Evolutionary conservation across 2,329 filamentous ascomycete species (phyloP), one percentile per base, ranked within the genome.

Genomic region (Gaeumannomyces sp.): DNA sequence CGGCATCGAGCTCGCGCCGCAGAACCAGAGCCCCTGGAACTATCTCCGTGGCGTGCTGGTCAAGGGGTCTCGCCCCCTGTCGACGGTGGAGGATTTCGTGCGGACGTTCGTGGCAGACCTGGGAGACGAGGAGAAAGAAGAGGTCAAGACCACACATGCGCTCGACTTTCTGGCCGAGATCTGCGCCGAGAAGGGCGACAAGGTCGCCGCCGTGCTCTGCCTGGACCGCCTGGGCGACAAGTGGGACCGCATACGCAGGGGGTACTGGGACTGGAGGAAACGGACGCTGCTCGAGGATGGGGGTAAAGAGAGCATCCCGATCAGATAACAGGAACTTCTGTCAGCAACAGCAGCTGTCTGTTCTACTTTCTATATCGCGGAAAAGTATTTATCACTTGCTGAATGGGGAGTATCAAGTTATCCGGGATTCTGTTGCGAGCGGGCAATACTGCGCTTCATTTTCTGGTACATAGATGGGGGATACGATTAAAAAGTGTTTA

Each of bases 21-120:
- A 98, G 82, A 99, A 98, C 76, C 91, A 93, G 75, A 94, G 91
- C 70, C 85, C 93, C 1, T 99, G 95, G 95, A 95, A 93, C 76
- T 99, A 97, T 76, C 80, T 97, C 19, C 82, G 88, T 38, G 95
- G 91, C 3, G 87, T 92, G 60, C 75, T 96, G 66, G 82, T 83
- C 66, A 90, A 92, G 72, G 87, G 86, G 1, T 87, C 82, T 0
- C 75, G 88, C 35, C 71, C 76, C 61, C 71, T 87, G 33, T 74
- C 69, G 1, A 76, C 73, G 1, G 75, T 82, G 7, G 77, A 80
- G 66, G 78, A 72, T 22, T 87, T 87, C 71, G 80, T 78, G 0
- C 75, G 76, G 69, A 76, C 79, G 28, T 87, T 87, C 71, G 80
- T 78, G 0, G 75, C 75, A 66, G 75, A 79, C 64, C 86, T 87